These are phyloP conservation scores for Tetrapisispora iriomotensis DNA, from an alignment of 805 yeast genomes.

Conservation along the genomic window DNA sequence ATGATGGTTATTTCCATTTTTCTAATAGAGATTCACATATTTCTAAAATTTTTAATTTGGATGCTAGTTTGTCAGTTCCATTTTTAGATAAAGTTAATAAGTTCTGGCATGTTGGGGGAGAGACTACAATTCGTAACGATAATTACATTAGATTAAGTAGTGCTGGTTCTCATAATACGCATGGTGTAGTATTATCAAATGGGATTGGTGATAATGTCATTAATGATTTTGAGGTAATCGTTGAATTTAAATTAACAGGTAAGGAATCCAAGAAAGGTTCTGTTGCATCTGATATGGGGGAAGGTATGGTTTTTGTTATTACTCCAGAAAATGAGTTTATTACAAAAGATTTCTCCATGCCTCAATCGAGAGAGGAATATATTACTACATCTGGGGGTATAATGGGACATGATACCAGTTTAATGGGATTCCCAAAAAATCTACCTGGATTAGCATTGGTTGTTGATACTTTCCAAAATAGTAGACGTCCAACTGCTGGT, in stretches of 20 bases:
- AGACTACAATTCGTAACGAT: slow-evolving; percentile 19
- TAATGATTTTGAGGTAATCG: slow-evolving; percentile 24
- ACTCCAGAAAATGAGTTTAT: slow-evolving; percentile 25
- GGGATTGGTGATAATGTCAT: slow-evolving; percentile 27
- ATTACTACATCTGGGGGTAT: slow-evolving; percentile 23
- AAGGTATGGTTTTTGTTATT: slow-evolving; percentile 22
- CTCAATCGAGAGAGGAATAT: slow-evolving; percentile 19
- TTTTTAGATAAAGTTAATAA: slow-evolving; percentile 22
- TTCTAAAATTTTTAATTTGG: slow-evolving; percentile 12
- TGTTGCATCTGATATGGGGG: slow-evolving; percentile 11
- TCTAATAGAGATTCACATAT: slow-evolving; percentile 1
- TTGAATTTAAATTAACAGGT: slow-evolving; percentile 11
- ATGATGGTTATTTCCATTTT: neutral
- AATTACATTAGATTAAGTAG: slow-evolving; percentile 18
- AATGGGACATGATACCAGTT: slow-evolving; percentile 9
- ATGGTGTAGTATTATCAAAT: slow-evolving; percentile 24
- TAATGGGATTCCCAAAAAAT: slow-evolving; percentile 29
- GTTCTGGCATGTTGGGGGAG: slow-evolving; percentile 25
- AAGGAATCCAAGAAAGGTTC: neutral
- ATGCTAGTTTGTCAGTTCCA: slow-evolving; percentile 22
- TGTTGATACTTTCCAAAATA: slow-evolving; percentile 16
- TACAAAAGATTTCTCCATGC: slow-evolving; percentile 13
- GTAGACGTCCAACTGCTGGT: slow-evolving; percentile 32
- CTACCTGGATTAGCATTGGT: slow-evolving; percentile 26
- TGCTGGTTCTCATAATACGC: slow-evolving; percentile 5